Evolutionary conservation across 768 basidiomycete species (phyloP), one percentile per base, ranked within the genome.

Genomic region (Candolleomyces aberdarensis): DNA sequence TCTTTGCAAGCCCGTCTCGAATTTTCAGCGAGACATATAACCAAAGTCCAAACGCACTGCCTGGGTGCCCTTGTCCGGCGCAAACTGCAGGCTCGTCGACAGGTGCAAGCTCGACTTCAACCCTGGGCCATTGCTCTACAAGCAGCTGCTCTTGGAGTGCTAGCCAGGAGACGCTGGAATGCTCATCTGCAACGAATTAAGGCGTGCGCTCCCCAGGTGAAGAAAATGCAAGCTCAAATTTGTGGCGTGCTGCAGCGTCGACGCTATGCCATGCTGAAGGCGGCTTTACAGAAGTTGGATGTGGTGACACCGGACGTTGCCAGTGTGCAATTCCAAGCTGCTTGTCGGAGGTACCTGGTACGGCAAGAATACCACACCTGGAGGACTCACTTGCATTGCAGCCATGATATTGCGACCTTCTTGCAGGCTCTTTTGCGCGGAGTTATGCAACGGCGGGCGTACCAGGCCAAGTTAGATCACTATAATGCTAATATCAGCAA

Each of bases 371-470:
- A 87, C 71, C 67, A 70, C 66, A 85, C 88, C 13, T 98, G 97
- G 97, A 80, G 89, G 32, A 88, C 94, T 56, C 91, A 97, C 72
- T 71, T 99, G 0, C 82, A 83, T 41, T 73, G 78, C 49, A 94
- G 83, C 65, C 85, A 92, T 40, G 81, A 81, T 6, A 83, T 88
- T 20, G 92, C 92, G 9, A 88, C 86, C 13, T 78, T 87, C 65
- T 76, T 98, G 26, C 97, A 98, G 71, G 89, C 94, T 4, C 76
- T 98, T 69, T 75, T 97, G 4, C 88, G 95, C 19, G 97, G 97
- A 5, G 82, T 84, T 20, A 72, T 94, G 66, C 86, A 88, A 61
- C 85, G 96, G 20, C 78, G 81, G 63, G 80, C 80, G 58, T 91
- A 93, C 78, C 82, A 81, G 15, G 83, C 80, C 57, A 94, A 92